phyloP scores from a whole-genome alignment of 176 grass and related monocot species.

The Triticum dicoccoides region DNA sequence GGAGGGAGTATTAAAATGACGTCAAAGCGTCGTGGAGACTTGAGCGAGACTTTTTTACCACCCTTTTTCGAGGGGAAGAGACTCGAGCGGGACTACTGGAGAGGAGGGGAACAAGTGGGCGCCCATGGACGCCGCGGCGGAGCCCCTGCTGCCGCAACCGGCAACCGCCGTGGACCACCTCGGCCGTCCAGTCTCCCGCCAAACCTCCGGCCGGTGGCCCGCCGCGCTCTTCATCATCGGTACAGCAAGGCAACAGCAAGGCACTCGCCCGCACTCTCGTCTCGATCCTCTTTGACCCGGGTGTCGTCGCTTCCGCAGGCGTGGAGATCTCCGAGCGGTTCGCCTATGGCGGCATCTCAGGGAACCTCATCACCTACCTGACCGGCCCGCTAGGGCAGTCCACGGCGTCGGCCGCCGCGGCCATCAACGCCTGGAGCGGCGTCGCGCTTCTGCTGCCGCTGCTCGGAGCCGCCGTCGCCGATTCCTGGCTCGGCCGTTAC shows the following conservation, averaged over 20 bases:
- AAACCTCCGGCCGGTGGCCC: slow-evolving; percentile 48
- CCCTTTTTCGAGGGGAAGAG: too few species aligned
- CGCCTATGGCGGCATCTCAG: slow-evolving; percentile 44
- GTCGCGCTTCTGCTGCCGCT: slow-evolving; percentile 41
- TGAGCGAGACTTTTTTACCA: neutral
- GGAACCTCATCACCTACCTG: slow-evolving; percentile 68
- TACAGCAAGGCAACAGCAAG: neutral
- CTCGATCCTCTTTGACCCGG: neutral
- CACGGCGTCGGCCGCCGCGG: slow-evolving; percentile 51
- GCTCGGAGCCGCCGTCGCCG: slow-evolving; percentile 52
- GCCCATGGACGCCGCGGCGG: slow-evolving; percentile 33
- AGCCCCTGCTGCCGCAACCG: slow-evolving; percentile 32
- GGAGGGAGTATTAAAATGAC: too few species aligned
- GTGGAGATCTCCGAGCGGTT: slow-evolving; percentile 57
- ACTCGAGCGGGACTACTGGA: neutral
- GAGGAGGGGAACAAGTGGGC: neutral
- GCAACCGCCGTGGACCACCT: slow-evolving; percentile 47
- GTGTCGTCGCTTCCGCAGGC: slow-evolving; percentile 25
- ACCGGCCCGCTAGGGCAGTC: slow-evolving; percentile 50
- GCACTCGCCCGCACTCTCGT: neutral
- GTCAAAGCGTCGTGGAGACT: too few species aligned
- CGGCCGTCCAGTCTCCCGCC: slow-evolving; percentile 30
- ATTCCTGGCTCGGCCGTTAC: slow-evolving; percentile 68
- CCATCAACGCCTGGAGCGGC: slow-evolving; percentile 52
- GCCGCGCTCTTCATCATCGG: slow-evolving; percentile 61